Percentiles rank a stretch among this genome's conserved stretches.
These are phyloP conservation scores for Psilocybe cyanescens DNA, from an alignment of 768 basidiomycete species.

Conservation along the genomic window DNA sequence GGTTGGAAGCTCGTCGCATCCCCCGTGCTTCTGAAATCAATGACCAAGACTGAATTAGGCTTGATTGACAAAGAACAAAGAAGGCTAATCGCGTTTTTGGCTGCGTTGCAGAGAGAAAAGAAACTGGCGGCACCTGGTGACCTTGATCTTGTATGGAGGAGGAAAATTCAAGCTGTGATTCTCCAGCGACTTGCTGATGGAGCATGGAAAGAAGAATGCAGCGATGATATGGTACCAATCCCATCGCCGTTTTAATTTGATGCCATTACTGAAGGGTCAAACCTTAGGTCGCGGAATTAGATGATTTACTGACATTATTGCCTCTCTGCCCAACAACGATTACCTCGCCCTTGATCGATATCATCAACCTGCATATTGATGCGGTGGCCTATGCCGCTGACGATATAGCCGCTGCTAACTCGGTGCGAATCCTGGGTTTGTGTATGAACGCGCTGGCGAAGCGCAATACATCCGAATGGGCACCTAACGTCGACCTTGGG, in stretches of 20 bases:
- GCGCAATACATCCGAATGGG: conserved; percentile 49
- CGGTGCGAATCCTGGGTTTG: conserved; percentile 61
- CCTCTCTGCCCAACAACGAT: conserved; percentile 50
- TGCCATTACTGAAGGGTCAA: not conserved
- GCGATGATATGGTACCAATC: conserved; percentile 42
- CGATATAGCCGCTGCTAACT: conserved; percentile 32
- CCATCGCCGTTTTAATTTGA: conserved; percentile 7
- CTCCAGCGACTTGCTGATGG: conserved; percentile 45
- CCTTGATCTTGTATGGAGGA: conserved; percentile 63
- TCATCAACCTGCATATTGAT: conserved; percentile 42
- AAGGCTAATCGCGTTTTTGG: conserved; percentile 51
- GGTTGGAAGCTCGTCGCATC: conserved; percentile 77
- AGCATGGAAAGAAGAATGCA: conserved; percentile 35
- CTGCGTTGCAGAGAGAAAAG: conserved; percentile 47
- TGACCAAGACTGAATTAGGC: conserved; percentile 34
- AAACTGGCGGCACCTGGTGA: conserved; percentile 46
- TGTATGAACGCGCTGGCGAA: conserved; percentile 59
- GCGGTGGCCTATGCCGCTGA: conserved; percentile 6
- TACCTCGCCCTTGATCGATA: conserved; percentile 42
- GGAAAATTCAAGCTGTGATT: conserved; percentile 54
- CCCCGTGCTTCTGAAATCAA: conserved; percentile 58
- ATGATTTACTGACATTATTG: conserved; percentile 57
- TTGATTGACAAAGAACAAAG: conserved; percentile 48
- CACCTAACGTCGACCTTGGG: conserved; percentile 45
- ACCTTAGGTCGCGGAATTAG: conserved; percentile 51